Evolutionary conservation across 129 eudicot species (phyloP).

Genomic region (Flaveria brownii): DNA sequence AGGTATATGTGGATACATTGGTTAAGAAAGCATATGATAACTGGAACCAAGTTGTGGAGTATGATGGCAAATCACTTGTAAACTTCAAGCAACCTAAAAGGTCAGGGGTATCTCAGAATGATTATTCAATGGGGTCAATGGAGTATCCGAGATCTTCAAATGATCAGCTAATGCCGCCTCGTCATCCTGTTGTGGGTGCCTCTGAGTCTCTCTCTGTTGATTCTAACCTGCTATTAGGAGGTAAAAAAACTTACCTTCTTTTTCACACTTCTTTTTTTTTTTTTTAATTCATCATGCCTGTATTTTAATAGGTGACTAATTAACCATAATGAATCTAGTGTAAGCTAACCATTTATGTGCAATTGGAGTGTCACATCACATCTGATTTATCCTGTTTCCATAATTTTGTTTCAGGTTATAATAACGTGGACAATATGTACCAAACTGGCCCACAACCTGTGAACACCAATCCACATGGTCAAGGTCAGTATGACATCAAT

Average conservation of each 20-base stretch:
- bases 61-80: constrained; percentile 77
- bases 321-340: background rate
- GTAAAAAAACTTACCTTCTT: constrained; percentile 33
- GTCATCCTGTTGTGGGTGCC: constrained; percentile 43
- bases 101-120: constrained; percentile 43
- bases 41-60: constrained; percentile 90
- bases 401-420: constrained; percentile 53
- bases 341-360: background rate
- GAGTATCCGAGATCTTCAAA: constrained; percentile 53
- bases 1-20: constrained; percentile 77
- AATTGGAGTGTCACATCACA: background rate
- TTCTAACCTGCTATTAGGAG: constrained; percentile 56
- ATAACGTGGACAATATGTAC: constrained; percentile 47
- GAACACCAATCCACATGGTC: constrained; percentile 41
- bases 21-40: constrained; percentile 88
- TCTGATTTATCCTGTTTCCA: constrained; percentile 2
- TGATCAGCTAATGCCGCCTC: constrained; percentile 51
- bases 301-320: background rate
- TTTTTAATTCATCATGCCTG: background rate
- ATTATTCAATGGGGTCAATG: constrained; percentile 47
- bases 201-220: constrained; percentile 50
- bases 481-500: constrained; percentile 45
- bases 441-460: constrained; percentile 50
- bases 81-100: constrained; percentile 63
- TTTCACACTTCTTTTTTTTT: background rate